A percentile compares a stretch with the other conserved stretches of the same genome.
Evolutionary conservation across 352 stramenopile genomes (phyloP).

Genomic region (Aphanomyces stellatus): DNA sequence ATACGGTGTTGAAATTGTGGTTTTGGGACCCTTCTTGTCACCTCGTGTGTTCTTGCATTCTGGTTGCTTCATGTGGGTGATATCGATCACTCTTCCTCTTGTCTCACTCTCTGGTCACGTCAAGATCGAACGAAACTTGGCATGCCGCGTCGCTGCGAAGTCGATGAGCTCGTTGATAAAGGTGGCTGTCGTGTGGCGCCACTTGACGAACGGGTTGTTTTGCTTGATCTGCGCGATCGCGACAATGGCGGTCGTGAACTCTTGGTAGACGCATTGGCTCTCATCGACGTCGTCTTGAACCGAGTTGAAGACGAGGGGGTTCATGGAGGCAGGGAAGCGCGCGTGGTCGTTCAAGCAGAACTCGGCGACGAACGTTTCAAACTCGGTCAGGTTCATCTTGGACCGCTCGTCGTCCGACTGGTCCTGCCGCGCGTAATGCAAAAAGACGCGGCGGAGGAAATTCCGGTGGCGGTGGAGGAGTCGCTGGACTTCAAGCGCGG

Average conservation of each 20-base stretch:
- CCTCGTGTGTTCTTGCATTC: too few species aligned
- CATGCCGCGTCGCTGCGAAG: neutral
- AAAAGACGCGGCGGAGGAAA: slow-evolving; percentile 16
- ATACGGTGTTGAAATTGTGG: too few species aligned
- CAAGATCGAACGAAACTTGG: neutral
- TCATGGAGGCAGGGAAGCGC: slow-evolving; percentile 7
- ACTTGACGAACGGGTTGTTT: slow-evolving; percentile 17
- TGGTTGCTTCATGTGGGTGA: too few species aligned
- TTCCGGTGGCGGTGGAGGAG: slow-evolving; percentile 5
- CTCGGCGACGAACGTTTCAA: slow-evolving; percentile 6
- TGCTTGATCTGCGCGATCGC: slow-evolving; percentile 17
- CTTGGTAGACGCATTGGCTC: slow-evolving; percentile 17
- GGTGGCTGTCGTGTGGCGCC: neutral
- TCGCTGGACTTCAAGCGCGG: slow-evolving; percentile 13
- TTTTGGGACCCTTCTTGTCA: too few species aligned
- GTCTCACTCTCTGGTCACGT: too few species aligned
- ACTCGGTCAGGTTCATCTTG: slow-evolving; percentile 19
- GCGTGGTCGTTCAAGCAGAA: slow-evolving; percentile 15
- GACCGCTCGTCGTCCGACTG: neutral
- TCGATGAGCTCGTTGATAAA: slow-evolving; percentile 11
- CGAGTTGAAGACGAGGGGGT: slow-evolving; percentile 12
- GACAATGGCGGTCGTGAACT: slow-evolving; percentile 16
- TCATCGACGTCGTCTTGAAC: slow-evolving; percentile 19
- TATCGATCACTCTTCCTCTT: too few species aligned
- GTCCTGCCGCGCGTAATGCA: slow-evolving; percentile 15